Conservation (phyloP, 768 basidiomycete species). For the Neoboletus brunneissimus region DNA sequence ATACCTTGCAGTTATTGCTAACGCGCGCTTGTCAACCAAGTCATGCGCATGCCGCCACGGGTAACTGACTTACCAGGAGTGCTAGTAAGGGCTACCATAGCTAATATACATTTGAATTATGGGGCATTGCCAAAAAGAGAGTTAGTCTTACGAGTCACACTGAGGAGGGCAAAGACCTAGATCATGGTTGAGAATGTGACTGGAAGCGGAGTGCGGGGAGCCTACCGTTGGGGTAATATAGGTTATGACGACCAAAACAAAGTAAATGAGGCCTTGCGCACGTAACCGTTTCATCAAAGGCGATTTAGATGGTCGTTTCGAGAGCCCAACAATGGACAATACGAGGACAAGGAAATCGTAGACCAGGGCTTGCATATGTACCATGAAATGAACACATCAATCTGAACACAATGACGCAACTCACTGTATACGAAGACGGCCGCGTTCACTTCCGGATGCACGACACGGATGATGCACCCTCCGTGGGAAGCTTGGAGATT, state of each 20-base stretch:
- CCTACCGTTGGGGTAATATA: slow-evolving; percentile 17
- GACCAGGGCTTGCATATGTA: slow-evolving; percentile 17
- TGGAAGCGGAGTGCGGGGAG: background rate
- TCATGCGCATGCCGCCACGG: background rate
- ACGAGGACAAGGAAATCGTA: slow-evolving; percentile 23
- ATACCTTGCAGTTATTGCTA: slow-evolving; percentile 21
- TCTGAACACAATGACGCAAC: background rate
- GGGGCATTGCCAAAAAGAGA: background rate
- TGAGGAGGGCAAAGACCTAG: slow-evolving; percentile 17
- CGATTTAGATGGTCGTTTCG: slow-evolving; percentile 11
- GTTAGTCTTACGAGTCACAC: background rate
- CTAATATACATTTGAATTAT: slow-evolving; percentile 1
- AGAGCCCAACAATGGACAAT: slow-evolving; percentile 18
- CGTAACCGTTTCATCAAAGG: slow-evolving; percentile 15
- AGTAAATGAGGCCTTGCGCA: slow-evolving; percentile 23
- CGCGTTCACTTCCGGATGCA: slow-evolving; percentile 1
- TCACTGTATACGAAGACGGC: slow-evolving; percentile 20
- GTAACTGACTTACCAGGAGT: slow-evolving; percentile 7
- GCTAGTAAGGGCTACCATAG: background rate
- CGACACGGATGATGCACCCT: background rate
- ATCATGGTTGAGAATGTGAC: background rate
- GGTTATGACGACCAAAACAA: slow-evolving; percentile 13
- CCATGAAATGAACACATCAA: background rate
- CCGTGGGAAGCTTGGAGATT: background rate
- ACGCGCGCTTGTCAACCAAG: background rate